These are phyloP conservation scores for Mycena amicta DNA, from an alignment of 768 basidiomycete genomes.

Conservation along the genomic window DNA sequence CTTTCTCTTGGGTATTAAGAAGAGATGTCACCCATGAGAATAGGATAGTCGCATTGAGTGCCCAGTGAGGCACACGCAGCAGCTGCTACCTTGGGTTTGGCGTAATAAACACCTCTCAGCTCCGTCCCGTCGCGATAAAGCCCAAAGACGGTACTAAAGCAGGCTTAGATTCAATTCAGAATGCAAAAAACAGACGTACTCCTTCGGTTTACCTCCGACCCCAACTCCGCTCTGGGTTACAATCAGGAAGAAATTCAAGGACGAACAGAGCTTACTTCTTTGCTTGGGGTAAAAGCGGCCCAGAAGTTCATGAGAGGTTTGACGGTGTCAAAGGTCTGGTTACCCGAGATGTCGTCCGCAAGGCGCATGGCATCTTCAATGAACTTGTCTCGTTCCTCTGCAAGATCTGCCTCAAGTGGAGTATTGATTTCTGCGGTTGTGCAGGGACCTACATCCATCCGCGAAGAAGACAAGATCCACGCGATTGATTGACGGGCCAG, in stretches of 20 bases:
- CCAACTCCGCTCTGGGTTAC: conserved; percentile 68
- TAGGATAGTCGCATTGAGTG: conserved; percentile 72
- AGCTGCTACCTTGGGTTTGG: conserved; percentile 63
- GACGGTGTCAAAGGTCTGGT: conserved; percentile 78
- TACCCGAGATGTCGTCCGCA: conserved; percentile 67
- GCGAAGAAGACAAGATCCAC: conserved; percentile 78
- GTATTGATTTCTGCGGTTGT: no score
- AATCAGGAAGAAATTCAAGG: background rate
- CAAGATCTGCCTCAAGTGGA: no score
- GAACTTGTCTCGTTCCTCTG: conserved; percentile 62
- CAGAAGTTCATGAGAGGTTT: conserved; percentile 79
- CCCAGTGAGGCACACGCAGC: conserved; percentile 70
- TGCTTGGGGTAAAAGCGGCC: conserved; percentile 77
- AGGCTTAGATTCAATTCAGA: background rate
- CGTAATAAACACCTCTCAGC: conserved; percentile 72
- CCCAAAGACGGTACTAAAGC: conserved; percentile 67
- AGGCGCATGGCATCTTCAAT: conserved; percentile 65
- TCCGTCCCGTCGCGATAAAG: conserved; percentile 80
- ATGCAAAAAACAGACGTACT: conserved; percentile 45
- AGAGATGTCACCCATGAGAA: conserved; percentile 59
- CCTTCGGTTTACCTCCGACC: conserved; percentile 64
- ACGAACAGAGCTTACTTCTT: conserved; percentile 49
- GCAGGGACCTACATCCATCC: conserved; percentile 76
- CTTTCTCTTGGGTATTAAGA: background rate
- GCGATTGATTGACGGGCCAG: conserved; percentile 66